A percentile compares a stretch with the other conserved stretches of the same genome.
Evolutionary conservation across 495 filamentous ascomycete genomes (phyloP).

Genomic region (Cenococcum geophilum): DNA sequence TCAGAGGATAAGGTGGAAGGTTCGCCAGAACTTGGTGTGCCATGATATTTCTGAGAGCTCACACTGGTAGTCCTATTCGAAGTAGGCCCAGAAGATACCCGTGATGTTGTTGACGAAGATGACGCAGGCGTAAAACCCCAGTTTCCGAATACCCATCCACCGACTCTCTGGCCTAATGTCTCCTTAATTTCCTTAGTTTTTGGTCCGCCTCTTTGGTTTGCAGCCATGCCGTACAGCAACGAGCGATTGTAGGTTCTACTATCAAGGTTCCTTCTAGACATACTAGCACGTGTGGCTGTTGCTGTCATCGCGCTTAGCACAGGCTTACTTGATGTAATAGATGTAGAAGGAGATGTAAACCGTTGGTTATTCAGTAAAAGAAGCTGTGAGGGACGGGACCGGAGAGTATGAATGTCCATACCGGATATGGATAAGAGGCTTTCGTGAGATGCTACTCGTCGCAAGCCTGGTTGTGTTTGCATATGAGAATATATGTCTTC

Average conservation of each 20-base stretch:
- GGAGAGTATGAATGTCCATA: slow-evolving; percentile 39
- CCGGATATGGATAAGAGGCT: slow-evolving; percentile 38
- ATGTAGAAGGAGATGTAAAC: slow-evolving; percentile 11
- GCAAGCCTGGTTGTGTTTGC: slow-evolving; percentile 27
- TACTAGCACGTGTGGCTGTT: slow-evolving; percentile 24
- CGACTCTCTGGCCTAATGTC: slow-evolving; percentile 31
- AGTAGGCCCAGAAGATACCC: neutral
- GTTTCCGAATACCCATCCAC: slow-evolving; percentile 38
- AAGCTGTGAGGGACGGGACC: slow-evolving; percentile 27
- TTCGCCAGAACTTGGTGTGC: neutral
- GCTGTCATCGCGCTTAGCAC: slow-evolving; percentile 31
- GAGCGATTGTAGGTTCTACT: slow-evolving; percentile 21
- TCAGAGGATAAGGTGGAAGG: neutral
- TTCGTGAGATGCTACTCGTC: slow-evolving; percentile 39
- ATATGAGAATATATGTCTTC: slow-evolving; percentile 21
- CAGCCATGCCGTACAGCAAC: slow-evolving; percentile 32
- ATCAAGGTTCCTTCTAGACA: slow-evolving; percentile 17
- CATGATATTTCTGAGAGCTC: neutral
- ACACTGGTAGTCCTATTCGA: neutral
- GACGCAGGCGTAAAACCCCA: slow-evolving; percentile 35
- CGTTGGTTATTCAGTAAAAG: slow-evolving; percentile 29
- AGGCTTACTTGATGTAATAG: slow-evolving; percentile 20
- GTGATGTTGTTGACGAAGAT: slow-evolving; percentile 6
- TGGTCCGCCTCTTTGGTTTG: slow-evolving; percentile 24
- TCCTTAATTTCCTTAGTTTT: neutral